phyloP scores from a whole-genome alignment of 768 basidiomycete genomes.

The Tricholoma furcatifolium region DNA sequence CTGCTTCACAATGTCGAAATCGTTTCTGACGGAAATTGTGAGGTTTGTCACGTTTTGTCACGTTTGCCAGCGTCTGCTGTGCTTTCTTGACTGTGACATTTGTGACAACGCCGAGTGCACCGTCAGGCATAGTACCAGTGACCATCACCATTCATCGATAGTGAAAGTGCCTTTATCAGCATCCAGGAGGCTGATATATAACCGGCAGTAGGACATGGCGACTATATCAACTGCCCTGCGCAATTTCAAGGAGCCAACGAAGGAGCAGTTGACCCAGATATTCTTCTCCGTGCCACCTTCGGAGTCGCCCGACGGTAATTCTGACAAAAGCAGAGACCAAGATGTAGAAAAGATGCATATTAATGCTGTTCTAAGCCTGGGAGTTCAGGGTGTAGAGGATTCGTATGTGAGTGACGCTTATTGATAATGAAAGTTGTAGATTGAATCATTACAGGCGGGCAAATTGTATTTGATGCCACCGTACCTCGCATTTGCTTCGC shows the following conservation, averaged over 20 bases:
- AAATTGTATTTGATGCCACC: conserved; percentile 87
- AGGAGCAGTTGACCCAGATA: conserved; percentile 78
- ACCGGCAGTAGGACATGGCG: conserved; percentile 48
- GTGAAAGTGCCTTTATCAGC: not conserved
- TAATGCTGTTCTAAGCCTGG: conserved; percentile 83
- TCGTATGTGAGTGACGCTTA: conserved; percentile 73
- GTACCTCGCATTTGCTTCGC: conserved; percentile 85
- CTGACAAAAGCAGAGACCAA: conserved; percentile 28
- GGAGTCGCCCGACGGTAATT: conserved; percentile 19
- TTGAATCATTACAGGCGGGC: conserved; percentile 63
- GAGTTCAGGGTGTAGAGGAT: conserved; percentile 79
- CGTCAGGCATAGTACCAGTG: no score
- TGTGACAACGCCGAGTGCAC: no score
- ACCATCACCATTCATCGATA: not conserved
- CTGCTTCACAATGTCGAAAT: no score
- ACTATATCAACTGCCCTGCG: conserved; percentile 87
- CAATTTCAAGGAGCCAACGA: conserved; percentile 90
- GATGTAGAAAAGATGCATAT: conserved; percentile 78
- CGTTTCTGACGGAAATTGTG: no score
- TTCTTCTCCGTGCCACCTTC: conserved; percentile 82
- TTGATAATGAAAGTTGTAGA: not conserved
- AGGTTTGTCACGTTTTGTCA: no score
- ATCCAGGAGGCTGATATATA: not conserved
- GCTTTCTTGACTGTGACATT: no score
- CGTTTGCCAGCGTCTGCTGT: no score